These are phyloP conservation scores for Hypoxylon crocopeplum DNA, from an alignment of 495 filamentous ascomycete species.

Conservation along the genomic window DNA sequence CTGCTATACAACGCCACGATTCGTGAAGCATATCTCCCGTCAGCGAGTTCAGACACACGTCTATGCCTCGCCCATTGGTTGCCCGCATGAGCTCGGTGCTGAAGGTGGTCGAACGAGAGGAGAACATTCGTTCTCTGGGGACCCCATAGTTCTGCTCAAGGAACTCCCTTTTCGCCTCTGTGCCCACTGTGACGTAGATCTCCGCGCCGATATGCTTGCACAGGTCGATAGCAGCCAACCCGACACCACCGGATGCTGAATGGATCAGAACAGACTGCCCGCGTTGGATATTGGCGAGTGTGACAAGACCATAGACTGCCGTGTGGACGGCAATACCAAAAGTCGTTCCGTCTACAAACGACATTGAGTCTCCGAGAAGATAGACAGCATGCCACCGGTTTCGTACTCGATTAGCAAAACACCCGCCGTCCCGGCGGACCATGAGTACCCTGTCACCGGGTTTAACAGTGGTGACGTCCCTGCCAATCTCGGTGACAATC, in stretches of 20 bases:
- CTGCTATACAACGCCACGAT: slow-evolving; percentile 52
- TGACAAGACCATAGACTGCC: slow-evolving; percentile 46
- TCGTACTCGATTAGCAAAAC: slow-evolving; percentile 40
- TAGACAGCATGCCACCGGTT: slow-evolving; percentile 6
- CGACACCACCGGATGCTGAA: slow-evolving; percentile 55
- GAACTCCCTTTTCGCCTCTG: slow-evolving; percentile 49
- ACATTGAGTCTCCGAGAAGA: slow-evolving; percentile 43
- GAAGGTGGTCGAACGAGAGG: slow-evolving; percentile 36
- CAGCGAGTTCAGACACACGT: slow-evolving; percentile 57
- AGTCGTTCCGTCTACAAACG: slow-evolving; percentile 52
- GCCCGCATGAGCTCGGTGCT: slow-evolving; percentile 41
- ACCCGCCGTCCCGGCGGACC: slow-evolving; percentile 35
- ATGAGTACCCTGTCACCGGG: slow-evolving; percentile 44
- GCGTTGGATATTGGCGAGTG: slow-evolving; percentile 39
- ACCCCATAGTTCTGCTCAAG: slow-evolving; percentile 47
- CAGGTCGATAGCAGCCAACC: slow-evolving; percentile 59
- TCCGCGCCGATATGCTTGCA: slow-evolving; percentile 55
- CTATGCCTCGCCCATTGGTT: slow-evolving; percentile 51
- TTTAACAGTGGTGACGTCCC: slow-evolving; percentile 39
- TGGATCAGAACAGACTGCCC: slow-evolving; percentile 63
- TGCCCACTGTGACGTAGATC: slow-evolving; percentile 54
- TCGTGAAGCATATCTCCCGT: slow-evolving; percentile 52
- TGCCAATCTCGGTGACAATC: slow-evolving; percentile 44
- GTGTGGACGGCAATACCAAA: slow-evolving; percentile 50
- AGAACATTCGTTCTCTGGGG: slow-evolving; percentile 52